Evolutionary conservation across 345 rosid genomes (phyloP).

Genomic region (Ceriops tagal): DNA sequence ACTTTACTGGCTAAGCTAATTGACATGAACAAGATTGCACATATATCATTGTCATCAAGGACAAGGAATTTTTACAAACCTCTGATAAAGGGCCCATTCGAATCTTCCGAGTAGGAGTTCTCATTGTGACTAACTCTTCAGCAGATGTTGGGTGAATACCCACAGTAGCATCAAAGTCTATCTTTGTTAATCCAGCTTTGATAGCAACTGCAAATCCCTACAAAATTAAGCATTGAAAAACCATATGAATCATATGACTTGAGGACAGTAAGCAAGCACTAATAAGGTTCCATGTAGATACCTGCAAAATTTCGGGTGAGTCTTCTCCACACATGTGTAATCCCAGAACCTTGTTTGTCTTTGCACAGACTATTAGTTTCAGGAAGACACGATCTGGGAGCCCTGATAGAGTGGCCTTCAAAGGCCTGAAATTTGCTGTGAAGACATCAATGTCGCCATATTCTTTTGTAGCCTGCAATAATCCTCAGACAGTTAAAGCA

Average conservation of each 20-base stretch:
- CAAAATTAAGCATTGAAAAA: conserved; percentile 11
- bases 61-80: conserved; percentile 45
- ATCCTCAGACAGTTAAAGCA: conserved; percentile 13
- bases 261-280: background rate
- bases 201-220: conserved; percentile 95
- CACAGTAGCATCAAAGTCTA: conserved; percentile 79
- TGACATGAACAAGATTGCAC: too few species aligned
- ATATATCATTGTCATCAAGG: background rate
- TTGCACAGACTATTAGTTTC: conserved; percentile 85
- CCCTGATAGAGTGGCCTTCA: conserved; percentile 91
- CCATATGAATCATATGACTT: conserved; percentile 5
- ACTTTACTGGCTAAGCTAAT: too few species aligned
- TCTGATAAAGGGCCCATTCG: conserved; percentile 51
- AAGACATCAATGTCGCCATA: conserved; percentile 74
- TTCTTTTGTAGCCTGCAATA: conserved; percentile 67
- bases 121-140: conserved; percentile 91
- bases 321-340: conserved; percentile 94
- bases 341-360: conserved; percentile 67
- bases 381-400: conserved; percentile 84
- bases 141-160: conserved; percentile 94
- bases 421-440: conserved; percentile 86
- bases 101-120: conserved; percentile 73
- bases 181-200: conserved; percentile 89
- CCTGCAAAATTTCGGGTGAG: conserved; percentile 87
- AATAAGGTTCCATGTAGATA: conserved; percentile 13